Base-by-base conservation (phyloP, 73 alveolate species). In the Effrenium voratum region DNA sequence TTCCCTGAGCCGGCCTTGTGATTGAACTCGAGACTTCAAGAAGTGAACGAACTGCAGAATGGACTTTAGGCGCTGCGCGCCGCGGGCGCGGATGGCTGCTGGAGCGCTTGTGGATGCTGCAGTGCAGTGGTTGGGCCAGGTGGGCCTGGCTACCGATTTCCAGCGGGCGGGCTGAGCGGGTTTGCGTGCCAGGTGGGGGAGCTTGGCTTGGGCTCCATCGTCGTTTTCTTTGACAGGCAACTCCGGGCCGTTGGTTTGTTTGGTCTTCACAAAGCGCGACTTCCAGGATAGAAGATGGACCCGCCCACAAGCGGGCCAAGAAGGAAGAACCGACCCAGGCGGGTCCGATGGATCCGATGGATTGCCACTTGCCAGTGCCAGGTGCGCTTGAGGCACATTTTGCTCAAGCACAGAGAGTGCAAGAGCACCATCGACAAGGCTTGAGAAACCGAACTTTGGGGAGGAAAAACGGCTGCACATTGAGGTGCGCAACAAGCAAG, bases 81-180 rank as follows among this genome's bases (percentile, higher is more conserved):
- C 95, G 16, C 95, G 95, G 41, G 95, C 95, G 36, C 55, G 95
- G 63, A 87, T 87, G 95, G 95, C 95, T 87, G 95, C 95, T 60
- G 95, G 95, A 87, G 95, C 95, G 80, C 95, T 87, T 45, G 95
- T 87, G 38, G 95, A 87, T 87, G 95, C 95, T 16, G 95, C 95
- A 6, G 95, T 87, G 26, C 95, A 87, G 44, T 87, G 95, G 95
- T 70, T 87, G 83, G 95, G 95, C 47, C 95, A 87, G 70, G 95
- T 44, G 85, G 40, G 43, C 15, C 66, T 16, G 59, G 88, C 59
- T 43, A 36, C 26, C 43, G 60, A 15, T 76, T 76, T 38, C 6
- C 60, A 43, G 43, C 40, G 55, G 16, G 16, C 41, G 38, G n/a
- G 28, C 28, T 57, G n/a, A n/a, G n/a, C n/a, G n/a, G n/a, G n/a